A percentile compares a stretch with the other conserved stretches of the same genome.
Conservation (phyloP, 2,329 filamentous ascomycete species). For the Xylariaceae sp. region DNA sequence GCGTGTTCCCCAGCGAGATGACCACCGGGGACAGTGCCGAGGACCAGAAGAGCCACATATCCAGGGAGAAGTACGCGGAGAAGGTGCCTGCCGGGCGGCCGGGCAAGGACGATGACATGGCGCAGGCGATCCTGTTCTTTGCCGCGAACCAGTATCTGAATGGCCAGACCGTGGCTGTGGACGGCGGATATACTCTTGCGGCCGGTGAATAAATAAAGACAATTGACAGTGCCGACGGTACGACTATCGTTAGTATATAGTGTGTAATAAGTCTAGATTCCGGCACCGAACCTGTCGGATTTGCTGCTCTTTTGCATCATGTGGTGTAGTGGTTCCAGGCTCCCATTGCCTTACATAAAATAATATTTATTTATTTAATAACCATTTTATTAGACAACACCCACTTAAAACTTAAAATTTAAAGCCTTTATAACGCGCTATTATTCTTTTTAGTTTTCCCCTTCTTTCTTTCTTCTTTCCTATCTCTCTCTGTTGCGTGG, state of each 20-base stretch:
- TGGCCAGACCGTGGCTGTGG: constrained; percentile 47
- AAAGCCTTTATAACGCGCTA: background rate
- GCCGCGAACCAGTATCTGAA: constrained; percentile 49
- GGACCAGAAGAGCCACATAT: constrained; percentile 61
- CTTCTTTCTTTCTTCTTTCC: too few species aligned
- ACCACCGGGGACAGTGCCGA: constrained; percentile 54
- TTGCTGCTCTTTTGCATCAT: too few species aligned
- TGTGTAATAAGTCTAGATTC: too few species aligned
- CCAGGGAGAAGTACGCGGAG: constrained; percentile 57
- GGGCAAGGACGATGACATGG: constrained; percentile 71
- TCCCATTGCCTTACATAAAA: too few species aligned
- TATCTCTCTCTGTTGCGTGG: too few species aligned
- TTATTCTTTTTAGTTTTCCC: too few species aligned
- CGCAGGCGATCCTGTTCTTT: constrained; percentile 64
- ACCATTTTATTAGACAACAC: too few species aligned
- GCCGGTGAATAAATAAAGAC: constrained; percentile 39
- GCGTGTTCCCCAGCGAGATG: constrained; percentile 74
- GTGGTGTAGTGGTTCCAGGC: too few species aligned
- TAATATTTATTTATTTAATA: too few species aligned
- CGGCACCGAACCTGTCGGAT: too few species aligned
- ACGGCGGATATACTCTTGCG: constrained; percentile 48
- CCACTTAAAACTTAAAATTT: background rate
- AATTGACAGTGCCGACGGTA: too few species aligned
- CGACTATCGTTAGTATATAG: too few species aligned
- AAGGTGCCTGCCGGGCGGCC: constrained; percentile 69